These are phyloP conservation scores for Globisporangium lucens DNA, from an alignment of 352 stramenopile species.

Conservation along the genomic window DNA sequence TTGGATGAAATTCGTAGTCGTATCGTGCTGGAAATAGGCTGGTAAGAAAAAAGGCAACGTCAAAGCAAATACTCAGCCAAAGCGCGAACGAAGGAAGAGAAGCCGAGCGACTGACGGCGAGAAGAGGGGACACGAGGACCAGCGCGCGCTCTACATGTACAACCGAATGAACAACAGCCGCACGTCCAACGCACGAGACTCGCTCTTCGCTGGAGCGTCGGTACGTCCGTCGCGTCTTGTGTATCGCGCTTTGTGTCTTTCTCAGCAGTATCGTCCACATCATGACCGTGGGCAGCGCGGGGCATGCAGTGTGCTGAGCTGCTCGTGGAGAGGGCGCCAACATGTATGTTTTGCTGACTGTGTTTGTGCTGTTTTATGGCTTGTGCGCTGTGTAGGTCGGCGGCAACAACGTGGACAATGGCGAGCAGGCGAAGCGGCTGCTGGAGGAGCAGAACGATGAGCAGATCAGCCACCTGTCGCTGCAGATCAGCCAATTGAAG, in stretches of 20 bases:
- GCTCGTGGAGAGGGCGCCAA: not conserved
- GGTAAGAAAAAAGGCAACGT: too few relatives aligned
- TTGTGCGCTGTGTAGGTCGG: constrained; percentile 24
- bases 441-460: constrained; percentile 87
- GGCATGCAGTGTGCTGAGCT: not conserved
- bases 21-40: not conserved
- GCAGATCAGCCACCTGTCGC: constrained; percentile 84
- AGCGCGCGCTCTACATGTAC: constrained; percentile 54
- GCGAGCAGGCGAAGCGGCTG: constrained; percentile 73
- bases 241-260: not conserved
- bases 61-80: constrained; percentile 4
- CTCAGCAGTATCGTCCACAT: too few relatives aligned
- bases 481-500: constrained; percentile 86
- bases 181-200: constrained; percentile 45
- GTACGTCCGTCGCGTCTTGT: constrained; percentile 25
- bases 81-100: not conserved
- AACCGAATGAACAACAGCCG: constrained; percentile 71
- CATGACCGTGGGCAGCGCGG: not conserved
- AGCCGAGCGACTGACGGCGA: not conserved
- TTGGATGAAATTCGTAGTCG: too few relatives aligned
- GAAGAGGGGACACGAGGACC: not conserved
- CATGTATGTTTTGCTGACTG: not conserved
- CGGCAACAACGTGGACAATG: constrained; percentile 41
- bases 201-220: constrained; percentile 59
- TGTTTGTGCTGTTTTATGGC: not conserved